Evolutionary conservation across 1,284 basidiomycete species (phyloP), one percentile per base, ranked within the genome.

Genomic region (Trametes versicolor): DNA sequence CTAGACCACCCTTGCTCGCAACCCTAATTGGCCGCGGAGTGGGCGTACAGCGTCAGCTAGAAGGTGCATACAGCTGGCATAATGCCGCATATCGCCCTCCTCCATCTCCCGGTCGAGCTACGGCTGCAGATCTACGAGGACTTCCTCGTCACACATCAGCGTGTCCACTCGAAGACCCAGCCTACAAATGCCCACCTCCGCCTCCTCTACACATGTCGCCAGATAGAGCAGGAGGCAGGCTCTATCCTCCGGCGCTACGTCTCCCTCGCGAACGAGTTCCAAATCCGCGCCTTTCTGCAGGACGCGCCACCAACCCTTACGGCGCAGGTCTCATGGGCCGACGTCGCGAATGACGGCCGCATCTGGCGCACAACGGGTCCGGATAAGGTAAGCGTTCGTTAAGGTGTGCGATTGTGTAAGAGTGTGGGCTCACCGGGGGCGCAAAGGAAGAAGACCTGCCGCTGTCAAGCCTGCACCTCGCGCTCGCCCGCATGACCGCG

Each of bases 331-430:
- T 62, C 69, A 9, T 78, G 73, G 69, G 76, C 76, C 25, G 82
- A 83, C 69, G 79, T 81, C 52, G 80, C 78, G 49, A 82, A 81
- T 63, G 81, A 83, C 64, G 76, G 77, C 49, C 78, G 79, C 60
- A 66, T 79, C 53, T 68, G 80, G 56, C 60, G 63, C 70, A 21
- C 39, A 19, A 39, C 39, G 55, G 52, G 25, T 39, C 47, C 49
- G 32, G 60, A 66, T 58, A 58, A 56, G 65, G 67, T 66, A 60
- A 65, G 66, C 9, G 25, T 19, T 13, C 17, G 29, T 60, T 61
- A 63, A 53, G 61, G 65, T 71, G 65, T 56, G 49, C 52, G 53
- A 66, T 65, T 60, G 66, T 67, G 58, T 68, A 66, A 69, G 48
- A 25, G 29, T 60, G 47, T 62, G 53, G 27, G 45, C 63, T 69